Percentiles rank a stretch among this genome's conserved stretches.
Evolutionary conservation across 768 basidiomycete species (phyloP).

Genomic region (Amanita muscaria): DNA sequence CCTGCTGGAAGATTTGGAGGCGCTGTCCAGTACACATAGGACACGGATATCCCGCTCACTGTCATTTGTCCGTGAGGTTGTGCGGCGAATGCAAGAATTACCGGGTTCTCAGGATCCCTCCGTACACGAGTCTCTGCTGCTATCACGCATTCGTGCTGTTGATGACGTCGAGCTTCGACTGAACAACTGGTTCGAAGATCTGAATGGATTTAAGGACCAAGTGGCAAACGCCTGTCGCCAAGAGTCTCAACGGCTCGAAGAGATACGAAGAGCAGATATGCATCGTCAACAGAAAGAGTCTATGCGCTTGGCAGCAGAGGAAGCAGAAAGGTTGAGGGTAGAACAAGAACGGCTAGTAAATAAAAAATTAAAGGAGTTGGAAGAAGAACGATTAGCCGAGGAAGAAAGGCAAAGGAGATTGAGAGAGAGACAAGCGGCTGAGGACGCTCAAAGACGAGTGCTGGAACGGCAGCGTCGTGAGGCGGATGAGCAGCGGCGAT

Average conservation of each 20-base stretch:
- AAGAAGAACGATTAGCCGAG: slow-evolving; percentile 17
- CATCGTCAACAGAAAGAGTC: slow-evolving; percentile 26
- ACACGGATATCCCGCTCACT: slow-evolving; percentile 37
- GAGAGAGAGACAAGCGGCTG: slow-evolving; percentile 15
- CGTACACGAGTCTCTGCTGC: slow-evolving; percentile 39
- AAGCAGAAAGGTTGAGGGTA: slow-evolving; percentile 23
- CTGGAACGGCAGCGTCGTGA: slow-evolving; percentile 15
- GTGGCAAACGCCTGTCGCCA: slow-evolving; percentile 32
- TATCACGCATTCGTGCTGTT: slow-evolving; percentile 38
- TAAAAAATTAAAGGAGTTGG: slow-evolving; percentile 17
- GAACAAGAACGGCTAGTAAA: slow-evolving; percentile 25
- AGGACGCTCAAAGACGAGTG: slow-evolving; percentile 16
- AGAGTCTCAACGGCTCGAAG: slow-evolving; percentile 34
- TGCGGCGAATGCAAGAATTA: slow-evolving; percentile 45
- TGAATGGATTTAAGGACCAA: slow-evolving; percentile 30
- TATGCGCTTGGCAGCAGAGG: slow-evolving; percentile 28
- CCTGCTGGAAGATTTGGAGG: slow-evolving; percentile 29
- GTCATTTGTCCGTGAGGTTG: slow-evolving; percentile 43
- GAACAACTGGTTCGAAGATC: slow-evolving; percentile 38
- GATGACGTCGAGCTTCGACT: slow-evolving; percentile 44
- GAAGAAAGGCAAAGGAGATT: slow-evolving; percentile 16
- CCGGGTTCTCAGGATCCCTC: slow-evolving; percentile 34
- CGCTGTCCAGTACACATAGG: slow-evolving; percentile 24
- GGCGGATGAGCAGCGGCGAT: slow-evolving; percentile 17
- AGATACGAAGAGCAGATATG: slow-evolving; percentile 26